A percentile compares a stretch with the other conserved stretches of the same genome.
Conservation (phyloP, 1,284 basidiomycete genomes). For the Leucoagaricus sp. region DNA sequence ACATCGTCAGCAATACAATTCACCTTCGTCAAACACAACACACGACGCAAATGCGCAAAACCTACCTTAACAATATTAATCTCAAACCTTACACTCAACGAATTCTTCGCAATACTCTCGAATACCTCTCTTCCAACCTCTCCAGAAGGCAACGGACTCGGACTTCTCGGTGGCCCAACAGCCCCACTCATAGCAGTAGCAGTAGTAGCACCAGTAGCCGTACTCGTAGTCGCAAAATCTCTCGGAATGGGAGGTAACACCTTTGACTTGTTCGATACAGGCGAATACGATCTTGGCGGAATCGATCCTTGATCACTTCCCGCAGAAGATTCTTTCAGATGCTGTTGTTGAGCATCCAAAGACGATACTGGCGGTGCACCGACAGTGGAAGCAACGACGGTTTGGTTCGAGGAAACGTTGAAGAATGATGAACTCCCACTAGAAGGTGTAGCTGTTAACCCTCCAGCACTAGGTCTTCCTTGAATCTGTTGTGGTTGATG, state of each 20-base stretch:
- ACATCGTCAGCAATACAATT: conserved; percentile 5
- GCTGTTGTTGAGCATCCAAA: conserved; percentile 19
- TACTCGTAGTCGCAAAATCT: conserved; percentile 48
- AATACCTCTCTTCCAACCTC: conserved; percentile 69
- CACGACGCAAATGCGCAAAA: conserved; percentile 13
- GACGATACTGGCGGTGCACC: conserved; percentile 29
- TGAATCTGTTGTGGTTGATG: conserved; percentile 36
- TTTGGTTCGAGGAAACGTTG: conserved; percentile 65
- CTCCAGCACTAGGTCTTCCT: conserved; percentile 53
- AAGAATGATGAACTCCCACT: conserved; percentile 81
- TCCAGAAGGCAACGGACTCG: conserved; percentile 57
- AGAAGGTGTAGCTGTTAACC: conserved; percentile 61
- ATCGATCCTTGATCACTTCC: conserved; percentile 26
- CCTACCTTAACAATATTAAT: conserved; percentile 92
- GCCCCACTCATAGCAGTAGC: conserved; percentile 1
- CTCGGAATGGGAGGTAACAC: conserved; percentile 72
- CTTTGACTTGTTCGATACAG: conserved; percentile 50
- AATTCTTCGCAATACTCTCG: conserved; percentile 73
- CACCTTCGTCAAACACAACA: too few species aligned
- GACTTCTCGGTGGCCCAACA: conserved; percentile 27
- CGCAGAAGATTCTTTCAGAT: not conserved
- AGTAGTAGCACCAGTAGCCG: conserved; percentile 14
- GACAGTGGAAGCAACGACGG: conserved; percentile 38
- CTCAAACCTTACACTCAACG: conserved; percentile 88
- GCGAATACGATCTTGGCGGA: conserved; percentile 33